These are phyloP conservation scores for Naganishia randhawae DNA, from an alignment of 768 basidiomycete species.

Conservation along the genomic window DNA sequence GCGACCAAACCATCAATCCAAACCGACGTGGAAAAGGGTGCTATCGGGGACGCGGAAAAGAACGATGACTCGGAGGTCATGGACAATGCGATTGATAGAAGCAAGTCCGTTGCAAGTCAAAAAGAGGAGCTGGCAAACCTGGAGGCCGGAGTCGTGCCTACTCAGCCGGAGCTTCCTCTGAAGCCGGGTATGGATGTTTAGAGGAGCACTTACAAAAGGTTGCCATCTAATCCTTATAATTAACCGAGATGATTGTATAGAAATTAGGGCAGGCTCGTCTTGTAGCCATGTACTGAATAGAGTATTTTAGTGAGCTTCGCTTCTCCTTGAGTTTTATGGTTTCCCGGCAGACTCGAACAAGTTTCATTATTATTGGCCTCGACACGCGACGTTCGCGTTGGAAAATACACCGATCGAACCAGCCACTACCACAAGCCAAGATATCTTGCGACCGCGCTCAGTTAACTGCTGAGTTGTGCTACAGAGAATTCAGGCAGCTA, in stretches of 20 bases:
- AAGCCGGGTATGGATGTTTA: slow-evolving; percentile 4
- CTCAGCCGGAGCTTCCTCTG: background rate
- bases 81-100: background rate
- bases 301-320: background rate
- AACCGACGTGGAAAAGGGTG: slow-evolving; percentile 5
- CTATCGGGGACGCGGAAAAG: background rate
- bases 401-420: no score
- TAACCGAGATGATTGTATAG: background rate
- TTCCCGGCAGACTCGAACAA: background rate
- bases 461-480: no score
- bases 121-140: background rate
- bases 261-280: background rate
- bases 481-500: no score
- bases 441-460: no score
- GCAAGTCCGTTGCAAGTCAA: slow-evolving; percentile 9
- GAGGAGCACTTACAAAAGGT: background rate
- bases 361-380: no score
- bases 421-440: no score
- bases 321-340: background rate
- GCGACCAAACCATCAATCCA: background rate
- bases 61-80: background rate
- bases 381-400: no score
- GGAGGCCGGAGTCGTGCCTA: background rate
- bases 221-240: background rate
- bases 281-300: background rate